These are phyloP conservation scores for Cynara cardunculus DNA, from an alignment of 129 eudicot genomes.

Conservation along the genomic window DNA sequence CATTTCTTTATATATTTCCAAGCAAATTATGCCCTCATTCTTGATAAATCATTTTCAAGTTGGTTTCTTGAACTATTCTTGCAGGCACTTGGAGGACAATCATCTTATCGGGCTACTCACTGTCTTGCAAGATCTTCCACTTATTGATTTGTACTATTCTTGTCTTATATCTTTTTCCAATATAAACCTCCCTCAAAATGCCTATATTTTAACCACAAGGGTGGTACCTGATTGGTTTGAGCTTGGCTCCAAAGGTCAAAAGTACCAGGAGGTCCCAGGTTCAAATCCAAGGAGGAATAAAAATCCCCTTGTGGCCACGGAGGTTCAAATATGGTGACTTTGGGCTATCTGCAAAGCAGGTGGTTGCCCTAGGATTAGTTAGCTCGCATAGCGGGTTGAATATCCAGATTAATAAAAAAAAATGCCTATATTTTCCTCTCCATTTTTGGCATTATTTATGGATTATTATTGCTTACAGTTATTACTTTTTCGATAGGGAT, in stretches of 20 bases:
- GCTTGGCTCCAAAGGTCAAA: no score
- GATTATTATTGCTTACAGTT: not conserved
- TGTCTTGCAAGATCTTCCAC: conserved; percentile 66
- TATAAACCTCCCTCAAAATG: not conserved
- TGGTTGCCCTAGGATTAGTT: no score
- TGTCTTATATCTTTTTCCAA: not conserved
- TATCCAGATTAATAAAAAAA: no score
- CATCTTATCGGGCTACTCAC: conserved; percentile 55
- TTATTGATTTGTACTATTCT: conserved; percentile 58
- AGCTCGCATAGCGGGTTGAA: no score
- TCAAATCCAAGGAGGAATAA: no score
- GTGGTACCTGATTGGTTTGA: no score
- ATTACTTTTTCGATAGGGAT: conserved; percentile 44
- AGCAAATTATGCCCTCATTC: not conserved
- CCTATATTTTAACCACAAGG: no score
- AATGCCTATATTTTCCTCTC: not conserved
- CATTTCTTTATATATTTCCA: not conserved
- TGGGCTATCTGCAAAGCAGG: no score
- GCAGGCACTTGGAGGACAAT: conserved; percentile 77
- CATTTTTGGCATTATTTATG: not conserved
- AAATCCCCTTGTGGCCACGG: no score
- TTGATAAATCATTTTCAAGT: not conserved
- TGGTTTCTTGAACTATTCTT: not conserved
- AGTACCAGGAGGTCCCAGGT: no score
- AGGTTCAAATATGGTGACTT: no score